Evolutionary conservation across 805 yeast species (phyloP), one percentile per base, ranked within the genome.

Genomic region (Wickerhamiella hasegawae): DNA sequence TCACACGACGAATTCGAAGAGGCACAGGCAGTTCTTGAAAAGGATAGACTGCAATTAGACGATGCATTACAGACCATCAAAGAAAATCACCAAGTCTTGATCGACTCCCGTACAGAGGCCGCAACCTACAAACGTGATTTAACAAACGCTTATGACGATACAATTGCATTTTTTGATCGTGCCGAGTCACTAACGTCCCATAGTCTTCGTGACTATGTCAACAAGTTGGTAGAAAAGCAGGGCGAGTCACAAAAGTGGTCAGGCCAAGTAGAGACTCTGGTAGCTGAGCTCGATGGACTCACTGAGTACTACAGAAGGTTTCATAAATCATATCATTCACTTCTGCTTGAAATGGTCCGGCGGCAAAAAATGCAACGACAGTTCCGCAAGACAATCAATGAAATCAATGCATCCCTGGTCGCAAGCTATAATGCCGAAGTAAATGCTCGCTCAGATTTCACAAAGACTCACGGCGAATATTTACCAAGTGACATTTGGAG

Each of bases 401-500:
- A 59, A 1, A 63, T 76, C 43, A 55, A 64, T 32, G 31, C 44
- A 0, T 57, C 60, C 31, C 46, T 76, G 12, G 43, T 55, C 12
- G 36, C 47, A 3, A 44, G 70, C 3, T 59, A 63, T 34, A 47
- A 51, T 4, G 62, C 64, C 2, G 84, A 76, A 40, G 48, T 52
- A 25, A 48, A 47, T 1, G 48, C 53, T 10, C 56, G 80, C 28
- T 46, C 56, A 15, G 36, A 46, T 9, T 76, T 76, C 42, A 42
- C 71, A 31, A 43, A 48, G 2, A 48, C 54, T 4, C 61, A 73
- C 52, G 76, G 75, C 0, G 67, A 66, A 28, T 76, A 53, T 42
- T 53, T 76, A 11, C 85, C 85, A 0, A 59, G 53, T 31, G 69
- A 68, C 40, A 53, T 71, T 3, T 69, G 72, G 71, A 26, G 17